These are phyloP conservation scores for Mycena rebaudengoi DNA, from an alignment of 768 basidiomycete genomes.

Conservation along the genomic window DNA sequence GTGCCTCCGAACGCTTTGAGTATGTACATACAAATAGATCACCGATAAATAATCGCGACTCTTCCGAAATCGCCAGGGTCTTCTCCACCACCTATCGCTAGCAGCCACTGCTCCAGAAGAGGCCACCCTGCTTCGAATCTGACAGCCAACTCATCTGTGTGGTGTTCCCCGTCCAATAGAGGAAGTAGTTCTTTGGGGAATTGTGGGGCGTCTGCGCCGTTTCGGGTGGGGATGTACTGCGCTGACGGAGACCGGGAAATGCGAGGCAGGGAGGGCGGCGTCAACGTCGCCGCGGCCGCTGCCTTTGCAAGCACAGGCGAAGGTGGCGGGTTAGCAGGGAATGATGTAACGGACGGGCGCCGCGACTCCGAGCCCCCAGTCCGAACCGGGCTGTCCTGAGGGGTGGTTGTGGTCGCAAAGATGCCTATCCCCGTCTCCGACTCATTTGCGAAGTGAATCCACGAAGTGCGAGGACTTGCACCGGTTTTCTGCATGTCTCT, in stretches of 20 bases:
- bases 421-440: conserved; percentile 31
- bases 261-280: conserved; percentile 56
- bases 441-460: conserved; percentile 52
- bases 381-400: conserved; percentile 23
- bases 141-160: conserved; percentile 90
- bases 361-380: conserved; percentile 42
- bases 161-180: conserved; percentile 88
- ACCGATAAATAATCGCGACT: conserved; percentile 83
- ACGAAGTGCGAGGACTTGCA: conserved; percentile 46
- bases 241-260: conserved; percentile 66
- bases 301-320: conserved; percentile 50
- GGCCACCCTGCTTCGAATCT: conserved; percentile 88
- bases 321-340: conserved; percentile 46
- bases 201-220: conserved; percentile 24
- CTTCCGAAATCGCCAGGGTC: conserved; percentile 75
- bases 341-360: conserved; percentile 48
- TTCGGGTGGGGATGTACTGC: conserved; percentile 39
- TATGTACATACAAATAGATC: conserved; percentile 26
- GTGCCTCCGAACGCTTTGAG: background rate
- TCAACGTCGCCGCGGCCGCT: conserved; percentile 36
- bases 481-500: conserved; percentile 61
- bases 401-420: conserved; percentile 17
- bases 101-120: conserved; percentile 77
- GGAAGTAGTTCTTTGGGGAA: conserved; percentile 66
- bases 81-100: conserved; percentile 64